Percentiles rank a stretch among this genome's conserved stretches.
phyloP scores from a whole-genome alignment of 306 rosid genomes.

The Trifolium fragiferum region DNA sequence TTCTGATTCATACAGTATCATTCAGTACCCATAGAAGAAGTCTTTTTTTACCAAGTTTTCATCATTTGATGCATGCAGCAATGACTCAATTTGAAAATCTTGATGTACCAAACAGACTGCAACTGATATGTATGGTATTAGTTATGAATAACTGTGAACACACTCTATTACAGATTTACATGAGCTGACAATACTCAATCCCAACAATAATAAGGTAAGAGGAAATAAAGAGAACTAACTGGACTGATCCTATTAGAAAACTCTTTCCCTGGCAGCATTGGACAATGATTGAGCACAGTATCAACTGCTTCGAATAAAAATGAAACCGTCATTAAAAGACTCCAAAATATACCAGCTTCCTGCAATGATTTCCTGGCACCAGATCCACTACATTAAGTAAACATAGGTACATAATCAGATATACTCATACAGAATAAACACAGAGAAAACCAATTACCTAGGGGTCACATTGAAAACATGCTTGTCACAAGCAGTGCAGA shows the following conservation, averaged over 20 bases:
- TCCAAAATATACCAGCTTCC: slow-evolving; percentile 87
- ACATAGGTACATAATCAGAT: slow-evolving; percentile 39
- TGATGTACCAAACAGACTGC: not conserved
- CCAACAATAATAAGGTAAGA: no score
- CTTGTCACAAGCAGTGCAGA: no score
- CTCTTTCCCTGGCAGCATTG: no score
- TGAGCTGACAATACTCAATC: no score
- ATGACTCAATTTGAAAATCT: slow-evolving; percentile 16
- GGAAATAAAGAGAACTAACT: no score
- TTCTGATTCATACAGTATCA: not conserved
- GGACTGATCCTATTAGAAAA: no score
- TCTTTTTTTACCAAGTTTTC: not conserved
- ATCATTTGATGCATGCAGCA: slow-evolving; percentile 11
- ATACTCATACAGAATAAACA: slow-evolving; percentile 2
- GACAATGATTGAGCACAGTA: slow-evolving; percentile 78
- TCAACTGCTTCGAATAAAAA: slow-evolving; percentile 92
- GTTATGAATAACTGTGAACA: no score
- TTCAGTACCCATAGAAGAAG: not conserved
- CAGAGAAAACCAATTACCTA: no score
- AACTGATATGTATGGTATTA: no score
- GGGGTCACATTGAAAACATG: no score
- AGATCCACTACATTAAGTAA: slow-evolving; percentile 68
- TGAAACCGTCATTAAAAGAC: slow-evolving; percentile 78
- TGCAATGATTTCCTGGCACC: slow-evolving; percentile 79
- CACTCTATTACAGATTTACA: no score